Base-by-base conservation (phyloP, 1,284 basidiomycete species). In the Athelia psychrophila region DNA sequence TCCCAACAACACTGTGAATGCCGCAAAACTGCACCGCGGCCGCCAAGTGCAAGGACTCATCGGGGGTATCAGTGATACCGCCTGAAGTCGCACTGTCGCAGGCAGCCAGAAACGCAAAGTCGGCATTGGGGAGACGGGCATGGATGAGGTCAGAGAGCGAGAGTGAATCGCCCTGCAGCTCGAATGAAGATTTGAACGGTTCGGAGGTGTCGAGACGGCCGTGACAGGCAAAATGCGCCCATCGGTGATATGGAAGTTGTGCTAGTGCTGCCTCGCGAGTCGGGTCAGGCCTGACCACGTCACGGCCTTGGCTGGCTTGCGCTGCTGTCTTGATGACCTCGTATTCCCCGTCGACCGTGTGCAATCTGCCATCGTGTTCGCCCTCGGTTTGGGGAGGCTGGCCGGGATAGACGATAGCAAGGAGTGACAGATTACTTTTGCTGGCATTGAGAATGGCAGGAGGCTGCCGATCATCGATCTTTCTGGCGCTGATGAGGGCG, bases 101-200 rank as follows among this genome's bases (percentile, higher is more conserved):
- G 1, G 66, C 66, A 22, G 66, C 62, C 35, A 75, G 51, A 51
- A 74, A 71, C 2, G 70, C 70, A 42, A 76, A 66, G 44, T 70
- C 61, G 1, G 67, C 64, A 23, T 63, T 56, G 10, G 54, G 58
- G 13, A 30, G 27, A 13, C 27, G 27, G 13, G 27, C 27, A 6
- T n/a, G 54, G 6, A 65, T 57, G n/a, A 73, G 53, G 35, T 71
- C 63, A 2, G 49, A 49, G 3, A 72, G 12, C 3, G 60, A 60
- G 25, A 67, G 15, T 12, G 23, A 38, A 5, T 60, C 61, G 16
- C 64, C 61, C 9, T 58, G 52, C 19, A 64, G 61, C 22, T 20
- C 44, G 38, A 74, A 68, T 2, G 55, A 57, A 2, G 64, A 63
- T 0, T 53, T 47, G 38, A 61, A 65, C 1, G 71, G 66, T 2